Conservation (phyloP, 371 early-diverging fungal species). For the Lichtheimia hyalospora region DNA sequence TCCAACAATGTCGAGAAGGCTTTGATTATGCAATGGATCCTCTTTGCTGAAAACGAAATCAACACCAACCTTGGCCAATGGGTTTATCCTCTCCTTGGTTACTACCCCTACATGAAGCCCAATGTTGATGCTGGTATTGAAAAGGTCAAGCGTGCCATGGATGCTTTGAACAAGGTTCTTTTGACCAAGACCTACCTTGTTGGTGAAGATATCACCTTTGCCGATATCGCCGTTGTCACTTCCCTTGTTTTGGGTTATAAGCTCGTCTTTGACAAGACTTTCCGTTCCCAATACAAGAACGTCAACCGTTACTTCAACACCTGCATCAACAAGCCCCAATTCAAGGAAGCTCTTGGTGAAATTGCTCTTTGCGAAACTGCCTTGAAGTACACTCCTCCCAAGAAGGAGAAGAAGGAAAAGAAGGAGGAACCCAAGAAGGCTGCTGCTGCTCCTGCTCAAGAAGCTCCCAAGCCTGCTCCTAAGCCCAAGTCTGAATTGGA, state of each 20-base stretch:
- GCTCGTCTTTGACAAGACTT: slow-evolving; percentile 58
- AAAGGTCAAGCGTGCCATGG: slow-evolving; percentile 60
- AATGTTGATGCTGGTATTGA: slow-evolving; percentile 67
- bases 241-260: slow-evolving; percentile 63
- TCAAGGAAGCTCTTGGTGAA: slow-evolving; percentile 79
- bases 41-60: slow-evolving; percentile 70
- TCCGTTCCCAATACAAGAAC: slow-evolving; percentile 82
- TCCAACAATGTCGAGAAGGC: slow-evolving; percentile 69
- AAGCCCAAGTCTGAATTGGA: slow-evolving; percentile 93
- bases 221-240: slow-evolving; percentile 77
- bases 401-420: slow-evolving; percentile 54
- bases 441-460: slow-evolving; percentile 56
- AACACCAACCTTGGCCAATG: slow-evolving; percentile 42
- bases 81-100: slow-evolving; percentile 71
- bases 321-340: slow-evolving; percentile 74
- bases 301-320: slow-evolving; percentile 87
- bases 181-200: slow-evolving; percentile 86
- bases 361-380: slow-evolving; percentile 59
- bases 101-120: slow-evolving; percentile 64
- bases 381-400: slow-evolving; percentile 49
- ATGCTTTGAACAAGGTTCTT: slow-evolving; percentile 72
- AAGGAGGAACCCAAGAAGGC: slow-evolving; percentile 32
- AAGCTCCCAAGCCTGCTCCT: slow-evolving; percentile 63
- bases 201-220: slow-evolving; percentile 87
- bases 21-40: slow-evolving; percentile 76